Percentiles rank a stretch among this genome's conserved stretches.
Conservation (phyloP, 768 basidiomycete genomes). For the Panellus pusillus region DNA sequence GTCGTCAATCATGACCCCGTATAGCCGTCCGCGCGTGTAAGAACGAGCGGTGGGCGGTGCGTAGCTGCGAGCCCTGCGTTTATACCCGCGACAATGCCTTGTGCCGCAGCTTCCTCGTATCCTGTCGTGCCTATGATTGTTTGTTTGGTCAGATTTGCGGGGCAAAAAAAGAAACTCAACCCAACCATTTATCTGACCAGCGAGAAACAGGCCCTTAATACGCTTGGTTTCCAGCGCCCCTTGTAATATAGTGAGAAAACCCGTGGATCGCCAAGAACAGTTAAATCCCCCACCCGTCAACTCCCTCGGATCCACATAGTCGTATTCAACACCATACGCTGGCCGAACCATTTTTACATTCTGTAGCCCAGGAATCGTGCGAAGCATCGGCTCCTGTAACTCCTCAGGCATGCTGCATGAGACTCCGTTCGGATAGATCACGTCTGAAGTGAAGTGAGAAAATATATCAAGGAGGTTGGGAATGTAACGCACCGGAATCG, state of each 20-base stretch:
- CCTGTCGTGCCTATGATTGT: conserved; percentile 73
- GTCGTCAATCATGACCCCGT: conserved; percentile 91
- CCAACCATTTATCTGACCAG: conserved; percentile 85
- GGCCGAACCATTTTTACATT: conserved; percentile 81
- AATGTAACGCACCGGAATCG: conserved; percentile 55
- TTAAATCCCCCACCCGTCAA: conserved; percentile 52
- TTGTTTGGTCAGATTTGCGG: not conserved
- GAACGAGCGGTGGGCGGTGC: conserved; percentile 51
- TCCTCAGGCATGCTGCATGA: conserved; percentile 89
- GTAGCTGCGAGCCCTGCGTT: conserved; percentile 79
- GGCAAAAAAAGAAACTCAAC: not conserved
- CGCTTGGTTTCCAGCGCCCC: conserved; percentile 86
- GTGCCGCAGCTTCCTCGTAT: conserved; percentile 92
- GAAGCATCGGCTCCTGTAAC: conserved; percentile 78
- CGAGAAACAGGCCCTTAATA: conserved; percentile 83
- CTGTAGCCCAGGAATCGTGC: conserved; percentile 82
- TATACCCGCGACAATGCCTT: conserved; percentile 84
- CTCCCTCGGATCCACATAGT: conserved; percentile 85
- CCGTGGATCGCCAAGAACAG: conserved; percentile 11
- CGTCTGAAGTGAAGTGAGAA: conserved; percentile 42
- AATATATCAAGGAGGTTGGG: not conserved
- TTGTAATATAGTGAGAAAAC: conserved; percentile 27
- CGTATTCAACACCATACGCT: conserved; percentile 93
- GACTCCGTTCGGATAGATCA: conserved; percentile 89
- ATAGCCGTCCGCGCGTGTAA: conserved; percentile 85